A percentile compares a stretch with the other conserved stretches of the same genome.
Conservation (phyloP, 805 yeast genomes). For the Ogataea corticis region DNA sequence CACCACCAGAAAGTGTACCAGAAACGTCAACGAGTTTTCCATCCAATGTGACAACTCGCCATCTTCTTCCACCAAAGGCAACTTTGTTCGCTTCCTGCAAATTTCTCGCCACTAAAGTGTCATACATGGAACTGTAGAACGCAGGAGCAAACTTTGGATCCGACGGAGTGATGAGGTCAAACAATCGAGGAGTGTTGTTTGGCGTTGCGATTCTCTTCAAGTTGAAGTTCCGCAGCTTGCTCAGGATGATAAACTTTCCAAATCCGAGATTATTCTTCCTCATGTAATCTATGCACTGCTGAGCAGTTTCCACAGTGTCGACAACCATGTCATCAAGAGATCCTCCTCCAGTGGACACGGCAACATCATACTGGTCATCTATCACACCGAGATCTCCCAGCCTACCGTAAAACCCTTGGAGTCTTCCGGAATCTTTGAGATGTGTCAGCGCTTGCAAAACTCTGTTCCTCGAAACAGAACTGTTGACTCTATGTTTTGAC, state of each 20-base stretch:
- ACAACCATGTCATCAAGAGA: constrained; percentile 92
- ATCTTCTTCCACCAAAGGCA: constrained; percentile 80
- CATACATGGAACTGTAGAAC: constrained; percentile 80
- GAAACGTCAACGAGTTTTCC: constrained; percentile 90
- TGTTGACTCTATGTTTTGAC: constrained; percentile 59
- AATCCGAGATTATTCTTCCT: constrained; percentile 83
- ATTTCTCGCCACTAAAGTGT: constrained; percentile 83
- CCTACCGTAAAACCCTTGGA: constrained; percentile 85
- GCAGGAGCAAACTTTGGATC: constrained; percentile 78
- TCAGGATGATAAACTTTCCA: constrained; percentile 81
- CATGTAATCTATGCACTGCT: constrained; percentile 70
- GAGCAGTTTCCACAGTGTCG: constrained; percentile 65
- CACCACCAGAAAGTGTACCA: constrained; percentile 98
- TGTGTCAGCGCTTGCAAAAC: constrained; percentile 70
- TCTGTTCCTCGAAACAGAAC: constrained; percentile 65
- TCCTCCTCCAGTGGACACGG: constrained; percentile 93
- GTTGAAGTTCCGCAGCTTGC: constrained; percentile 67
- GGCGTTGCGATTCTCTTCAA: constrained; percentile 67
- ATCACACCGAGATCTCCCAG: constrained; percentile 92
- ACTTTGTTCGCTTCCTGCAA: constrained; percentile 80
- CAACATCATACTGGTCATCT: constrained; percentile 86
- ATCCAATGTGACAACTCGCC: constrained; percentile 88
- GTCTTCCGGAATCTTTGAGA: constrained; percentile 76
- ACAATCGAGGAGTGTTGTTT: constrained; percentile 71
- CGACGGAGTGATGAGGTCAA: constrained; percentile 74